Conservation (phyloP, 768 basidiomycete species). For the Russula virescens region DNA sequence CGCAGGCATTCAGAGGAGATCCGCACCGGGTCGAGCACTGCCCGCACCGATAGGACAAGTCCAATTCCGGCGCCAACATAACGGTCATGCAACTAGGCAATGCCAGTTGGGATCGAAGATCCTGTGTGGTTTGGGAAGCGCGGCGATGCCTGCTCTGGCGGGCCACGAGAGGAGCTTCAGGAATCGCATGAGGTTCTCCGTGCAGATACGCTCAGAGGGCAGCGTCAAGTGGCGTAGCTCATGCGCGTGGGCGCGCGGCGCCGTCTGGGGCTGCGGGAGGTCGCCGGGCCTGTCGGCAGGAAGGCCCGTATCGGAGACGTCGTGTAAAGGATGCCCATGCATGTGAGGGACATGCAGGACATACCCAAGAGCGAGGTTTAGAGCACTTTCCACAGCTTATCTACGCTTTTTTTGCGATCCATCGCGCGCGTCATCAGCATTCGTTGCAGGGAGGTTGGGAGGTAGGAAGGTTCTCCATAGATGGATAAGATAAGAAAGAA, state of each 20-base stretch:
- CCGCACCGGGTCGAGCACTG: constrained; percentile 74
- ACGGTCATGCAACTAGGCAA: constrained; percentile 75
- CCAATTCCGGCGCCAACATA: constrained; percentile 50
- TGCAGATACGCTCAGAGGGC: constrained; percentile 88
- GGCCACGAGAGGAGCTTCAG: constrained; percentile 93
- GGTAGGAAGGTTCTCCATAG: no score
- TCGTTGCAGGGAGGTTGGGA: no score
- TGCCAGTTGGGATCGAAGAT: constrained; percentile 93
- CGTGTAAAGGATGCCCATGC: constrained; percentile 68
- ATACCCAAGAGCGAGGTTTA: constrained; percentile 90
- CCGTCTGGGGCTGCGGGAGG: constrained; percentile 24
- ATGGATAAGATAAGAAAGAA: no score
- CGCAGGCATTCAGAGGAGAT: constrained; percentile 42
- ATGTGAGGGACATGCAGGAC: constrained; percentile 88
- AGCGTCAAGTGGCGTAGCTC: constrained; percentile 68
- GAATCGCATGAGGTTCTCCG: constrained; percentile 95
- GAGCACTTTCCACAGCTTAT: constrained; percentile 76
- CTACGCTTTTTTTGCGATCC: constrained; percentile 49
- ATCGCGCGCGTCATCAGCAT: no score
- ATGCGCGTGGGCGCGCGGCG: constrained; percentile 38
- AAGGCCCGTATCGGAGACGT: constrained; percentile 52
- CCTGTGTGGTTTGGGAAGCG: constrained; percentile 75
- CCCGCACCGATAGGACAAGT: constrained; percentile 63
- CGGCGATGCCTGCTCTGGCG: constrained; percentile 76
- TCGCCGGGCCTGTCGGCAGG: constrained; percentile 16